These are phyloP conservation scores for Boletus speciosus DNA, from an alignment of 768 basidiomycete genomes.

Conservation along the genomic window DNA sequence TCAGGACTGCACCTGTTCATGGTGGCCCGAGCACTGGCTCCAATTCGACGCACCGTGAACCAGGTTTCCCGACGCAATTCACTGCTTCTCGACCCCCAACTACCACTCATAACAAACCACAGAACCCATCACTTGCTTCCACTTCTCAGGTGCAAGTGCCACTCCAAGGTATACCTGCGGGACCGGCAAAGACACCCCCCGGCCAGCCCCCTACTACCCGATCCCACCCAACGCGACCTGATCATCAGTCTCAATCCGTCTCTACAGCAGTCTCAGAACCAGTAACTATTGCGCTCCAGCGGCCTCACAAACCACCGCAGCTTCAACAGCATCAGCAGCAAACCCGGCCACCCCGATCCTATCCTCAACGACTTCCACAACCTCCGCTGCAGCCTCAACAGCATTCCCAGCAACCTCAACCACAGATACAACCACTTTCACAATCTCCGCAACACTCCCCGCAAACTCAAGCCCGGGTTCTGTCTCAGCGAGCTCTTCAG, in stretches of 20 bases:
- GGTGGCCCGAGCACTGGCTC: background rate
- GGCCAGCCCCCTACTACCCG: background rate
- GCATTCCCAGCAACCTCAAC: background rate
- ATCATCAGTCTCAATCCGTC: background rate
- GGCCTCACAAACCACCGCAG: background rate
- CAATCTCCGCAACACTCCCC: background rate
- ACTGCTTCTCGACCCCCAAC: background rate
- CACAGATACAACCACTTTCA: background rate
- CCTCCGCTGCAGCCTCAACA: background rate
- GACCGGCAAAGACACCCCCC: background rate
- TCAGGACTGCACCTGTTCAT: background rate
- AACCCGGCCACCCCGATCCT: background rate
- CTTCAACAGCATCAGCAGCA: background rate
- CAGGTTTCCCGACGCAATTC: background rate
- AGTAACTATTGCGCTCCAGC: background rate
- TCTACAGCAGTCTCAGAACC: background rate
- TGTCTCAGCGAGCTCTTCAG: slow-evolving; percentile 2
- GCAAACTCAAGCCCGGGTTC: background rate
- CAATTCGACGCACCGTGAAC: background rate
- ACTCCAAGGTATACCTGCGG: background rate
- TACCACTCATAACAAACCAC: slow-evolving; percentile 1
- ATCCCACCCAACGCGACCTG: background rate
- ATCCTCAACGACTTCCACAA: slow-evolving; percentile 2
- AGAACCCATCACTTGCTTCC: background rate
- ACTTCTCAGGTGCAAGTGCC: slow-evolving; percentile 5